phyloP scores from a whole-genome alignment of 768 basidiomycete species.

The Clitopilus hobsonii region DNA sequence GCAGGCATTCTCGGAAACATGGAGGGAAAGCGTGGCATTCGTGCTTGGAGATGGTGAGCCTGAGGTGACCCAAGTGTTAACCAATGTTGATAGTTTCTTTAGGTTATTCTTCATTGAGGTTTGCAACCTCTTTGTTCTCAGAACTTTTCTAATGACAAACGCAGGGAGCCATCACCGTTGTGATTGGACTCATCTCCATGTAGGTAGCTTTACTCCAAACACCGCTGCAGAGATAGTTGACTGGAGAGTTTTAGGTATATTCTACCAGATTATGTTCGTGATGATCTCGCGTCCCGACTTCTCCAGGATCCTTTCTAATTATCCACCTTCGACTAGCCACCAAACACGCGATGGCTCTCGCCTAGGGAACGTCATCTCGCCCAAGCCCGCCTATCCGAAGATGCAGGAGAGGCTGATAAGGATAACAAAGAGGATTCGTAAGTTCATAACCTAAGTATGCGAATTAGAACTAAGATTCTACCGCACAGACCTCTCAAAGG shows the following conservation, averaged over 20 bases:
- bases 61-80: background rate
- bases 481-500: conserved; percentile 45
- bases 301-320: too few relatives aligned
- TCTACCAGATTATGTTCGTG: conserved; percentile 54
- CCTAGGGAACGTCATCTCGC: conserved; percentile 50
- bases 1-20: conserved; percentile 69
- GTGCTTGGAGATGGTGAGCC: conserved; percentile 64
- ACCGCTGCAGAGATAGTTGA: too few relatives aligned
- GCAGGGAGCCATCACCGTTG: conserved; percentile 61
- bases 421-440: conserved; percentile 58
- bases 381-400: conserved; percentile 62
- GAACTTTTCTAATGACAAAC: background rate
- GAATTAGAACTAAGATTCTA: too few relatives aligned
- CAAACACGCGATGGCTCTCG: conserved; percentile 59
- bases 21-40: conserved; percentile 62
- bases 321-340: conserved; percentile 35
- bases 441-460: too few relatives aligned
- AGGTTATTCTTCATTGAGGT: conserved; percentile 75
- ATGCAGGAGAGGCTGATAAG: conserved; percentile 62
- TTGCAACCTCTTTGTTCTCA: background rate
- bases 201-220: too few relatives aligned
- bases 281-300: too few relatives aligned
- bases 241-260: conserved; percentile 48
- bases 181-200: conserved; percentile 52
- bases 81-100: background rate